phyloP scores from a whole-genome alignment of 2,329 filamentous ascomycete genomes.

The Aureobasidium sp. region DNA sequence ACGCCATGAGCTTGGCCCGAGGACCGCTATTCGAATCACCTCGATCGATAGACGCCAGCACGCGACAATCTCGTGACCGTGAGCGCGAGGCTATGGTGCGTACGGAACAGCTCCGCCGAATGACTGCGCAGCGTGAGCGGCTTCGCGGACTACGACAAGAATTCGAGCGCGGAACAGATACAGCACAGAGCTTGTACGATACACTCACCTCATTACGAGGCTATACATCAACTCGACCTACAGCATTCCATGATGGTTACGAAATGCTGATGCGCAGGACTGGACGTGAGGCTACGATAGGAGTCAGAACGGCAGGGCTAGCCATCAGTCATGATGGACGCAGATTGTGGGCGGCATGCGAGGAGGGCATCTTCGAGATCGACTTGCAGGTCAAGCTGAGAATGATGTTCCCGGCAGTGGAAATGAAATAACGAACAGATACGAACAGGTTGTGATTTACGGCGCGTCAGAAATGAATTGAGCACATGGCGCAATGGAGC shows the following conservation, averaged over 20 bases:
- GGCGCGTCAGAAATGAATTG: neutral
- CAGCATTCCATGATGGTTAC: slow-evolving; percentile 4
- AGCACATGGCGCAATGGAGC: neutral
- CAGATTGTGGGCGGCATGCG: slow-evolving; percentile 41
- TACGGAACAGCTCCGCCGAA: slow-evolving; percentile 6
- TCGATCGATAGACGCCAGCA: slow-evolving; percentile 14
- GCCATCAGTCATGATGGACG: slow-evolving; percentile 42
- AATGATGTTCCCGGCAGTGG: slow-evolving; percentile 40
- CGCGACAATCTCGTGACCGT: neutral
- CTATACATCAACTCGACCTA: neutral
- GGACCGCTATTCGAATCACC: slow-evolving; percentile 27
- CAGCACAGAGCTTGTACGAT: slow-evolving; percentile 8
- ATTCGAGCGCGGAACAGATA: slow-evolving; percentile 6
- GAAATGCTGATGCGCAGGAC: slow-evolving; percentile 6
- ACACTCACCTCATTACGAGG: slow-evolving; percentile 7
- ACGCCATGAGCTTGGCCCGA: slow-evolving; percentile 33
- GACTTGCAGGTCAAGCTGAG: slow-evolving; percentile 55
- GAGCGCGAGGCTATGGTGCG: slow-evolving; percentile 2
- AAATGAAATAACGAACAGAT: slow-evolving; percentile 24
- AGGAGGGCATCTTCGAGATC: slow-evolving; percentile 70
- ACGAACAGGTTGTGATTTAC: neutral
- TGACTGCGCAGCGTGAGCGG: slow-evolving; percentile 11
- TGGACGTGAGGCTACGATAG: slow-evolving; percentile 19
- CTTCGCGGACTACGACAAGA: slow-evolving; percentile 4
- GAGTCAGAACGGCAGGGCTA: slow-evolving; percentile 39